Conservation (phyloP, 2,329 filamentous ascomycete genomes). For the Alternaria consortialis region DNA sequence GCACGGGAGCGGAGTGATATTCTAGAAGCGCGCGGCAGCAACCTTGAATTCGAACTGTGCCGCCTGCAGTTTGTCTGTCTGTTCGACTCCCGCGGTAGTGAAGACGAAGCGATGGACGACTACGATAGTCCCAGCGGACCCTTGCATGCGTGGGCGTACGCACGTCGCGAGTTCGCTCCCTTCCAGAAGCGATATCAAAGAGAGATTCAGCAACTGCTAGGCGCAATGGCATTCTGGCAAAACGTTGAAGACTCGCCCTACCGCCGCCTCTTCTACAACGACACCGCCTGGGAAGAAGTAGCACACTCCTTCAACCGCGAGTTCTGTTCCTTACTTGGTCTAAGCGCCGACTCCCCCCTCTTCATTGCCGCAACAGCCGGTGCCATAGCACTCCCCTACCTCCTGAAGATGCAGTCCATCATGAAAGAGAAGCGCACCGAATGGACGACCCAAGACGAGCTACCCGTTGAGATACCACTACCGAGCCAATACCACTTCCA, state of each 20-base stretch:
- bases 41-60: slow-evolving; percentile 93
- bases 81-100: slow-evolving; percentile 59
- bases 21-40: slow-evolving; percentile 84
- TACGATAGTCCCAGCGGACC: slow-evolving; percentile 55
- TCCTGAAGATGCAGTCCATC: slow-evolving; percentile 87
- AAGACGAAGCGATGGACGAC: slow-evolving; percentile 61
- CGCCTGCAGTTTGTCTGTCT: slow-evolving; percentile 90
- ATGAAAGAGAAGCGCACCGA: slow-evolving; percentile 90
- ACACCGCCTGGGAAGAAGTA: slow-evolving; percentile 81
- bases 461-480: slow-evolving; percentile 78
- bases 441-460: slow-evolving; percentile 91
- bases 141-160: slow-evolving; percentile 76
- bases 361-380: slow-evolving; percentile 94
- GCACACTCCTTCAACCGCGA: slow-evolving; percentile 89
- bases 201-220: slow-evolving; percentile 83
- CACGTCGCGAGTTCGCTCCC: slow-evolving; percentile 73
- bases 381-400: slow-evolving; percentile 85
- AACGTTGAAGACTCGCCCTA: slow-evolving; percentile 84
- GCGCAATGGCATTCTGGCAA: slow-evolving; percentile 79
- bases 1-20: slow-evolving; percentile 73
- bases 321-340: slow-evolving; percentile 89
- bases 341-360: slow-evolving; percentile 90
- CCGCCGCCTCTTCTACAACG: slow-evolving; percentile 76
- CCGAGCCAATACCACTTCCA: slow-evolving; percentile 79
- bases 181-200: slow-evolving; percentile 78